Base-by-base conservation (phyloP, 2,329 filamentous ascomycete genomes). In the Diplodia sapinea region DNA sequence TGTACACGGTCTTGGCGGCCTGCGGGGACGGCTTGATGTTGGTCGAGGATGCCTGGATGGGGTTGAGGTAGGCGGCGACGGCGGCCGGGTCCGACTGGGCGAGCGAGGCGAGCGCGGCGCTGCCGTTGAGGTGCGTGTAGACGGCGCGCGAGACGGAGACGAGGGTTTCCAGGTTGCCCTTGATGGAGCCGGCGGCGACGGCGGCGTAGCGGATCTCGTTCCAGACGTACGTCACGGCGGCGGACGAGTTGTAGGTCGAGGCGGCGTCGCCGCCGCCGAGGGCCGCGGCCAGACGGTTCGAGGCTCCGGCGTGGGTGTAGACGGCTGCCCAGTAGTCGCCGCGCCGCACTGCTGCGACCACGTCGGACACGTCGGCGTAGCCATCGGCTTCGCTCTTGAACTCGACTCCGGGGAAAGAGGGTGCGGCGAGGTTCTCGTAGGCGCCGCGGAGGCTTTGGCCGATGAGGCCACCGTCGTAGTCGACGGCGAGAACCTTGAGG, bases 181-280 rank as follows among this genome's bases (percentile, higher is more conserved):
- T 70, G 47, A 83, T 67, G 13, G 73, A 70, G 0, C 74, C 72
- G 49, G 82, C 78, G 6, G 77, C 72, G 36, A 79, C 71, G 1
- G 78, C 72, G 0, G 81, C 71, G 70, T 84, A 84, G 12, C 79
- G 78, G 11, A 79, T 80, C 70, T 81, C 78, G 69, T 83, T 83
- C 80, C 81, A 84, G 66, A 83, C 73, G 57, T 79, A 79, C 11
- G 75, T 77, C 1, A 84, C 69, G 5, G 79, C 74, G 55, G 79
- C 67, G 40, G 67, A 70, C 3, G 71, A 63, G 61, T 82, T 73
- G 71, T 83, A 83, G 0, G 67, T 68, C 9, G 33, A 4, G 5
- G 65, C 65, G 3, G 76, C 73, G 1, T 72, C 55, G 29, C 74
- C 76, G 26, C 77, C 77, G 2, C 73, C 65, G 3, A 83, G 69